These are phyloP conservation scores for Isoetes taiwanensis DNA, from an alignment of 75 land plant species.

Conservation along the genomic window DNA sequence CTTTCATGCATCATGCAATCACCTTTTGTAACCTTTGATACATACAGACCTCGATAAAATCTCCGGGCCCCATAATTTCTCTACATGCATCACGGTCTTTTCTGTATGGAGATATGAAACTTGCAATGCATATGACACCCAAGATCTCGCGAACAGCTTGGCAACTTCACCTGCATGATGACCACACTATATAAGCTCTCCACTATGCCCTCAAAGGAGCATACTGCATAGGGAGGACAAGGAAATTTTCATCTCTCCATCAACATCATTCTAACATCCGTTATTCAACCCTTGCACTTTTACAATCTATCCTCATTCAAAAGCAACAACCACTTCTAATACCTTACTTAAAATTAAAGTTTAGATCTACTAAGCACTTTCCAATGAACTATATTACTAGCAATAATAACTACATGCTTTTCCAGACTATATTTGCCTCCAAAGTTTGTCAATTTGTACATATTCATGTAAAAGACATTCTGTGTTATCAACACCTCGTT, in stretches of 20 bases:
- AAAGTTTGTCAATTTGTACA: too few species aligned
- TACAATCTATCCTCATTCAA: background rate
- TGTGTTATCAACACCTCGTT: too few species aligned
- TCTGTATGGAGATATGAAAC: slow-evolving; percentile 81
- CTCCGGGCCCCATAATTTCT: slow-evolving; percentile 39
- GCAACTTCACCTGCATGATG: slow-evolving; percentile 65
- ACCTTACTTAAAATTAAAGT: background rate
- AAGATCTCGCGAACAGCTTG: slow-evolving; percentile 89
- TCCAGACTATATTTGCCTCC: too few species aligned
- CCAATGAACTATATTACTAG: too few species aligned
- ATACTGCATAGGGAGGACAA: too few species aligned
- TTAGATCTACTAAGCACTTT: too few species aligned
- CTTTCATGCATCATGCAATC: background rate
- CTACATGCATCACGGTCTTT: slow-evolving; percentile 78
- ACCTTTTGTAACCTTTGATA: background rate
- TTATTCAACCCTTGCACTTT: background rate
- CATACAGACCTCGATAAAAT: slow-evolving; percentile 69
- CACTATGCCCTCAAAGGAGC: too few species aligned
- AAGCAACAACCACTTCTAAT: background rate
- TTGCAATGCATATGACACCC: slow-evolving; percentile 89
- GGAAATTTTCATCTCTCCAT: background rate
- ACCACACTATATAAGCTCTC: too few species aligned
- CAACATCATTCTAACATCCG: background rate
- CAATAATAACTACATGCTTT: too few species aligned
- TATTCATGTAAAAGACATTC: too few species aligned